Conservation (phyloP, 2,329 filamentous ascomycete genomes). For the Botryotinia calthae region DNA sequence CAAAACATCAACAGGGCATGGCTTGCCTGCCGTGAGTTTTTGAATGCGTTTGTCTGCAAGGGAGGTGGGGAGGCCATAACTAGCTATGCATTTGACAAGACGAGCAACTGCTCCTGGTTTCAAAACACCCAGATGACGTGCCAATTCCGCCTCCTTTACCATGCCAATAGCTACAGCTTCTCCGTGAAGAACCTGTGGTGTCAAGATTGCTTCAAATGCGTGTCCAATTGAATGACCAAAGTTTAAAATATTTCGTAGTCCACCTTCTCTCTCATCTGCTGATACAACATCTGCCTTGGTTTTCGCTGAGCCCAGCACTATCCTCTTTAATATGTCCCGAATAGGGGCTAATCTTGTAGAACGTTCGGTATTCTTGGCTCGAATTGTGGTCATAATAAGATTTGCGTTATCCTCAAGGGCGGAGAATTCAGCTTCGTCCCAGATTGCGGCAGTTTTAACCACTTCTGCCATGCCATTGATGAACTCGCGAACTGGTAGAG, state of each 20-base stretch:
- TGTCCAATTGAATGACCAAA: slow-evolving; percentile 98
- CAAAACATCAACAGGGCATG: slow-evolving; percentile 80
- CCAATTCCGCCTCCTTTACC: slow-evolving; percentile 95
- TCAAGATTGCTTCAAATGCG: slow-evolving; percentile 91
- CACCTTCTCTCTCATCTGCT: slow-evolving; percentile 89
- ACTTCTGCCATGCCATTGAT: slow-evolving; percentile 99
- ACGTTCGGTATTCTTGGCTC: slow-evolving; percentile 53
- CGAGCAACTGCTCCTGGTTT: slow-evolving; percentile 85
- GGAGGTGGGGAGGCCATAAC: slow-evolving; percentile 85
- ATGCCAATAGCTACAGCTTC: slow-evolving; percentile 97
- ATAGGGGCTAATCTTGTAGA: slow-evolving; percentile 65
- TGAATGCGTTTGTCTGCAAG: slow-evolving; percentile 79
- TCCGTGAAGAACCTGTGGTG: slow-evolving; percentile 91
- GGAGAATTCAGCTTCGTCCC: slow-evolving; percentile 84
- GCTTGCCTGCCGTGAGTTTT: slow-evolving; percentile 79
- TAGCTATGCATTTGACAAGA: slow-evolving; percentile 88
- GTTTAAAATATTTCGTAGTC: slow-evolving; percentile 89
- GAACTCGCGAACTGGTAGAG: slow-evolving; percentile 84
- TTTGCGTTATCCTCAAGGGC: slow-evolving; percentile 79
- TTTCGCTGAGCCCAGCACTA: slow-evolving; percentile 80
- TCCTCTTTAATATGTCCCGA: slow-evolving; percentile 65
- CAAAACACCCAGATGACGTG: slow-evolving; percentile 82
- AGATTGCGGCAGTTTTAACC: slow-evolving; percentile 95
- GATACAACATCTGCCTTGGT: slow-evolving; percentile 96
- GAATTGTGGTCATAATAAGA: slow-evolving; percentile 70